Conservation (phyloP, 306 rosid genomes). For the Delonix regia region DNA sequence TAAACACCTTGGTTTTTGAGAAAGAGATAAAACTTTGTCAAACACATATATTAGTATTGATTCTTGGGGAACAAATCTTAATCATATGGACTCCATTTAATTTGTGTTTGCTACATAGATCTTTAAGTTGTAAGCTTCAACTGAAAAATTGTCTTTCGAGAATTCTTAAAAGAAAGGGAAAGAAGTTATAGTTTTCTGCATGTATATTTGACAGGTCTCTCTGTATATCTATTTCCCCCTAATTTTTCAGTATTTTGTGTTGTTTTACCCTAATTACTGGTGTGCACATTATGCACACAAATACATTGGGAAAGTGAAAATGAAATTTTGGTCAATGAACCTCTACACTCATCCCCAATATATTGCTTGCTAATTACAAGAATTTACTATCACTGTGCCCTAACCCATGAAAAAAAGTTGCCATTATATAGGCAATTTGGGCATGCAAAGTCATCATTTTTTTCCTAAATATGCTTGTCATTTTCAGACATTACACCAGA, state of each 20-base stretch:
- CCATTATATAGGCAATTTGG: constrained; percentile 17
- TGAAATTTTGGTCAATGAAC: constrained; percentile 2
- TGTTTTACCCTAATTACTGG: not conserved
- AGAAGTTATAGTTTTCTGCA: not conserved
- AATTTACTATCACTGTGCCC: constrained; percentile 13
- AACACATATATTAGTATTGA: not conserved
- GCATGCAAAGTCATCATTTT: constrained; percentile 4
- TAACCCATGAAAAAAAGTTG: not conserved
- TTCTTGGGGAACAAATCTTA: constrained; percentile 8
- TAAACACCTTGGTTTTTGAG: not conserved
- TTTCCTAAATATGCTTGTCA: constrained; percentile 46
- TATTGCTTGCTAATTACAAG: not conserved
- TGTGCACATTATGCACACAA: constrained; percentile 25
- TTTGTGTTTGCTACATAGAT: constrained; percentile 14
- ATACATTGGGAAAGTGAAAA: constrained; percentile 1
- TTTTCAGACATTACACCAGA: constrained; percentile 90
- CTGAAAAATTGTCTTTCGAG: constrained; percentile 26
- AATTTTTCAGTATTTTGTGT: constrained; percentile 6
- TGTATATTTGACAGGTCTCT: not conserved
- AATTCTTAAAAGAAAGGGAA: constrained; percentile 12
- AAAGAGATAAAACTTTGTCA: not conserved
- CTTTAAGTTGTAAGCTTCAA: constrained; percentile 13
- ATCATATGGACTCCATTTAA: not conserved
- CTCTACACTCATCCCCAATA: not conserved
- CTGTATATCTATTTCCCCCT: not conserved